Conservation (phyloP, 2,329 filamentous ascomycete species). For the Apiospora kogelbergensis region DNA sequence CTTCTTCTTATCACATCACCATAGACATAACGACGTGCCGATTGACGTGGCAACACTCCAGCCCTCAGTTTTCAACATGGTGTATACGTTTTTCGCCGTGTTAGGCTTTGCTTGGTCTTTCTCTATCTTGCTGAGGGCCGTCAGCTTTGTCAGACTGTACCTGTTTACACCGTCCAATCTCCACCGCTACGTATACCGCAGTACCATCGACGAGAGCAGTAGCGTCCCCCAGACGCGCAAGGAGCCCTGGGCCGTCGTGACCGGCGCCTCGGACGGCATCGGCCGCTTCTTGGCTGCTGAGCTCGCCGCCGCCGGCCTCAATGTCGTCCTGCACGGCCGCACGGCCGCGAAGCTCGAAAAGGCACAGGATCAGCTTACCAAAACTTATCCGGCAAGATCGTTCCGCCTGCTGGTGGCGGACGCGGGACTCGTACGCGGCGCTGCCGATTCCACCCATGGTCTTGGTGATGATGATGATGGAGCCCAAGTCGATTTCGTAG, state of each 20-base stretch:
- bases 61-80: neutral
- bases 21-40: too few relatives aligned
- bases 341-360: constrained; percentile 71
- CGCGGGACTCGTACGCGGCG: neutral
- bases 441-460: neutral
- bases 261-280: constrained; percentile 91
- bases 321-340: constrained; percentile 82
- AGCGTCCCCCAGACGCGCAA: neutral
- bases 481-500: neutral
- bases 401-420: neutral
- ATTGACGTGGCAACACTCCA: too few relatives aligned
- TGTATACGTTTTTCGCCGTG: neutral
- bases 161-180: neutral
- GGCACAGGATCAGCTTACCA: constrained; percentile 54
- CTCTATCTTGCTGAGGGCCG: neutral
- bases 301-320: constrained; percentile 80
- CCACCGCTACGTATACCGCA: neutral
- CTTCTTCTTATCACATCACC: too few relatives aligned
- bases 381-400: neutral
- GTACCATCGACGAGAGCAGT: neutral
- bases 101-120: neutral
- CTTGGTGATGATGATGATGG: neutral
- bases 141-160: neutral
- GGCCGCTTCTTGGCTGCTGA: constrained; percentile 73
- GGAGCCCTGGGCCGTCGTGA: constrained; percentile 37